Evolutionary conservation across 306 rosid species (phyloP).

Genomic region (Leucaena leucocephala): DNA sequence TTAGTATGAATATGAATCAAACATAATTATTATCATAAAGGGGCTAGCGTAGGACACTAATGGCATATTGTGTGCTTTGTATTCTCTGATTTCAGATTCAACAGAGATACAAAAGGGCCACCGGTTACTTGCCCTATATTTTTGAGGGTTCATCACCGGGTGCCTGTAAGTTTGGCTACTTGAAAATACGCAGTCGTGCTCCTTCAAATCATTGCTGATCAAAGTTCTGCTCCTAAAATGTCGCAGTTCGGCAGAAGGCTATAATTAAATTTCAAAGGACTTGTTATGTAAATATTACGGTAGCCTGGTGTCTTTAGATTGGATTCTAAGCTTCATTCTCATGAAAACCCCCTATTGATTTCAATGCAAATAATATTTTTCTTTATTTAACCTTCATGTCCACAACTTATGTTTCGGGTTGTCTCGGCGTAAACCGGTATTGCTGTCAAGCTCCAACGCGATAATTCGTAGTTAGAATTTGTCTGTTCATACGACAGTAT

Average conservation of each 20-base stretch:
- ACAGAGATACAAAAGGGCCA: conserved; percentile 79
- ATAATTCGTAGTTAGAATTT: background rate
- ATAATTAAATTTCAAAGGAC: background rate
- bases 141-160: conserved; percentile 97
- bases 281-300: background rate
- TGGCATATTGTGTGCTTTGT: conserved; percentile 6
- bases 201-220: background rate
- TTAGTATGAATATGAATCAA: background rate
- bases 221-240: background rate
- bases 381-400: background rate
- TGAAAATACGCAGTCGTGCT: conserved; percentile 60
- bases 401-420: background rate
- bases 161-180: conserved; percentile 82
- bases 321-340: background rate
- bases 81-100: conserved; percentile 62
- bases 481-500: background rate
- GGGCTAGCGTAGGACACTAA: background rate
- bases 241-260: background rate
- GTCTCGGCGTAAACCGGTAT: background rate
- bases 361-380: background rate
- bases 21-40: background rate
- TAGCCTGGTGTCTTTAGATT: background rate
- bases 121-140: conserved; percentile 74
- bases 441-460: background rate
- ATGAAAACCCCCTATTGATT: background rate